Conservation (phyloP, 768 basidiomycete genomes). For the Phlebiopsis gigantea region DNA sequence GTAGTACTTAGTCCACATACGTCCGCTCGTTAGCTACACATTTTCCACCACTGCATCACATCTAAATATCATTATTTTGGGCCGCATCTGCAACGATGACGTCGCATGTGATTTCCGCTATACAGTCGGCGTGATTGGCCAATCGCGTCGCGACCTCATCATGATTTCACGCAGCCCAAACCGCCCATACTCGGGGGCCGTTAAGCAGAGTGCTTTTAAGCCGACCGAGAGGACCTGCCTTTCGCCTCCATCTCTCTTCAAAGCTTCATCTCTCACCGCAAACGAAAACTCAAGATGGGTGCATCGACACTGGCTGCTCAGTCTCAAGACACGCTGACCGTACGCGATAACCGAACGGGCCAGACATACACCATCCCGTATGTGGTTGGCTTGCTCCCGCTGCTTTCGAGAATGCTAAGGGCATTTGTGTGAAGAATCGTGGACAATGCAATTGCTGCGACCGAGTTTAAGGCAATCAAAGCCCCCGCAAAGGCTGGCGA, state of each 20-base stretch:
- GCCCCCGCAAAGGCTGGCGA: conserved; percentile 54
- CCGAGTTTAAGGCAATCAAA: conserved; percentile 73
- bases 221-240: background rate
- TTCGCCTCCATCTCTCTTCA: background rate
- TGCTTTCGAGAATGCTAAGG: background rate
- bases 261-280: background rate
- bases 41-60: background rate
- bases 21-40: background rate
- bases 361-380: conserved; percentile 71
- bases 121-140: background rate
- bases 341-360: conserved; percentile 83
- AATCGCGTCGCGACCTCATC: background rate
- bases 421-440: conserved; percentile 46
- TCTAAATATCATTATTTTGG: background rate
- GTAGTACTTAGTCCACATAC: background rate
- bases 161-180: background rate
- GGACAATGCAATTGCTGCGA: conserved; percentile 76
- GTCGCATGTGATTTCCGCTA: background rate
- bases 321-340: conserved; percentile 40
- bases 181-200: conserved; percentile 1
- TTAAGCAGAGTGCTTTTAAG: background rate
- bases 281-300: conserved; percentile 16
- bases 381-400: conserved; percentile 29
- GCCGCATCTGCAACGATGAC: background rate
- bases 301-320: conserved; percentile 14